Percentiles rank a stretch among this genome's conserved stretches.
phyloP scores from a whole-genome alignment of 306 rosid species.

The Rosa lucieae region DNA sequence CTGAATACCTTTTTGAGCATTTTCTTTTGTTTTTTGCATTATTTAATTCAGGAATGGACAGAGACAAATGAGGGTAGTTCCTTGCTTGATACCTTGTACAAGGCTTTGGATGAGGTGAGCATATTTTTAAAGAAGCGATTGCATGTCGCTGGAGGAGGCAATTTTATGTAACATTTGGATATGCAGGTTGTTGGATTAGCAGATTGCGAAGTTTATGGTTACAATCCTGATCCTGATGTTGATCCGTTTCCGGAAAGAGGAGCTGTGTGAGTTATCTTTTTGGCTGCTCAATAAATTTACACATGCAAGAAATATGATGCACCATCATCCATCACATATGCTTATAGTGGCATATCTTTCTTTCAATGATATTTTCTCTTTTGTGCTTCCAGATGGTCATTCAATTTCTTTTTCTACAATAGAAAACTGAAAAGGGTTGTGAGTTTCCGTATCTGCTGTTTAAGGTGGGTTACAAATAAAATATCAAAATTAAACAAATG shows the following conservation, averaged over 20 bases:
- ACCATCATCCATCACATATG: not conserved
- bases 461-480: slow-evolving; percentile 56
- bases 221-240: slow-evolving; percentile 76
- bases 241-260: slow-evolving; percentile 80
- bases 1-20: not conserved
- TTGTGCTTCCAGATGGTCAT: slow-evolving; percentile 75
- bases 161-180: slow-evolving; percentile 31
- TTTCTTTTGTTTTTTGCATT: slow-evolving; percentile 27
- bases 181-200: slow-evolving; percentile 73
- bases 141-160: slow-evolving; percentile 25
- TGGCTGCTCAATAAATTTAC: not conserved
- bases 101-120: slow-evolving; percentile 88
- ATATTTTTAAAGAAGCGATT: slow-evolving; percentile 22
- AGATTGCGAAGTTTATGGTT: slow-evolving; percentile 84
- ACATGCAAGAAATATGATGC: not conserved
- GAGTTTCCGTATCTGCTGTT: slow-evolving; percentile 78
- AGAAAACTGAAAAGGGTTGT: slow-evolving; percentile 83
- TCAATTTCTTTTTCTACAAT: slow-evolving; percentile 87
- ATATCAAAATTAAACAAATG: not conserved
- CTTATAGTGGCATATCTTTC: slow-evolving; percentile 5
- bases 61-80: slow-evolving; percentile 74
- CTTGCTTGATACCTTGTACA: slow-evolving; percentile 66
- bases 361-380: slow-evolving; percentile 13
- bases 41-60: slow-evolving; percentile 73
- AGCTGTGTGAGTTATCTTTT: slow-evolving; percentile 57